Percentiles rank a stretch among this genome's conserved stretches.
Evolutionary conservation across 1,139 yeast genomes (phyloP).

Genomic region (Sugiyamaella pinicola): DNA sequence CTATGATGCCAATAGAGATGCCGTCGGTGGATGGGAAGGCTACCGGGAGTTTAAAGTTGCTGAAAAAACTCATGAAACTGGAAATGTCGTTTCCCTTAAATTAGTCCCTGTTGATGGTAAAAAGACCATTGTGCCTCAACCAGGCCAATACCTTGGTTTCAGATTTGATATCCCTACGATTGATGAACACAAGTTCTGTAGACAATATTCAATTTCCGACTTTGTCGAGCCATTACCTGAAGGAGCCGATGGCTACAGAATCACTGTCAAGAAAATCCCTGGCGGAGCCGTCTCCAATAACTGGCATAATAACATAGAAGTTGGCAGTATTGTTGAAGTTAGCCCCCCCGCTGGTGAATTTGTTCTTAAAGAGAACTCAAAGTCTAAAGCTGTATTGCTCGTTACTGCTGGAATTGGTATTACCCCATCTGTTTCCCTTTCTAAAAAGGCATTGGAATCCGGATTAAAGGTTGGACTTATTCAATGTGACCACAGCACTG

Average conservation of each 20-base stretch:
- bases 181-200: conserved; percentile 41
- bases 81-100: conserved; percentile 55
- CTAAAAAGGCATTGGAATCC: conserved; percentile 43
- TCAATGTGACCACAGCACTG: conserved; percentile 33
- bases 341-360: conserved; percentile 66
- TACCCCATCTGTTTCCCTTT: conserved; percentile 61
- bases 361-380: conserved; percentile 42
- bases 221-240: conserved; percentile 25
- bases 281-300: conserved; percentile 58
- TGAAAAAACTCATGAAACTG: conserved; percentile 49
- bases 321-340: conserved; percentile 54
- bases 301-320: conserved; percentile 53
- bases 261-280: conserved; percentile 54
- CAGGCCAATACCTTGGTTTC: conserved; percentile 67
- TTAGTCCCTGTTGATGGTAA: conserved; percentile 53
- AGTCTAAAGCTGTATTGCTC: conserved; percentile 45
- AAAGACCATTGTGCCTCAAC: conserved; percentile 44
- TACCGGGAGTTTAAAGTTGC: conserved; percentile 56
- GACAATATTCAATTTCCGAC: conserved; percentile 58
- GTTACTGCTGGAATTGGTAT: conserved; percentile 70
- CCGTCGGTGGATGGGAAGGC: conserved; percentile 55
- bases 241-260: conserved; percentile 48
- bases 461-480: conserved; percentile 28
- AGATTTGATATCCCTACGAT: conserved; percentile 43
- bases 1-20: conserved; percentile 45